Evolutionary conservation across 345 rosid genomes (phyloP), one percentile per base, ranked within the genome.

Genomic region (Eutrema yunnanense): DNA sequence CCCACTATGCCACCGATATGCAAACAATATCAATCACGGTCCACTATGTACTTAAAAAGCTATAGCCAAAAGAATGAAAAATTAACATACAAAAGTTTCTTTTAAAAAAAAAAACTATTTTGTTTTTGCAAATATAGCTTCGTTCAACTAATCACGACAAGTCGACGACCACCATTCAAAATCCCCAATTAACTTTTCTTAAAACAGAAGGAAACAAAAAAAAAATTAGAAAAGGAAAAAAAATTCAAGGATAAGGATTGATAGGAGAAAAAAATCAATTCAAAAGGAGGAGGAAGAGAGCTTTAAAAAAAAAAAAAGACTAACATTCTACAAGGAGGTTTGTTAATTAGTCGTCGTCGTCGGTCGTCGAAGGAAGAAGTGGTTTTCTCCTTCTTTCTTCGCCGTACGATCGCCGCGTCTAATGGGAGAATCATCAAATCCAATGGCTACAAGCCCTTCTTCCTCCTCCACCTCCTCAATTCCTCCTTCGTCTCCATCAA

Each of bases 281-380:
- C 26, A 55, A 47, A 27, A 55, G 74, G 74, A 63, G 69, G 47
- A 72, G 54, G 44, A 62, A 40, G 56, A 53, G 60, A 65, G 58
- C 30, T 40, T 4, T 16, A 16, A 16, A 16, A 16, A 16, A 16
- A 16, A 9, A 42, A 60, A 2, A 6, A 22, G n/a, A 19, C 11
- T 11, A 41, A 72, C 29, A 43, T 54, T 53, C 48, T 46, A 29
- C 8, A 47, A 73, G 50, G 13, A 49, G 36, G 16, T 66, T 57
- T 61, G 30, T 66, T 40, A 19, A 42, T 59, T 67, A 59, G 70
- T 44, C 74, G 56, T 51, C 69, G 69, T 62, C 75, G 69, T 59
- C 67, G 57, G 57, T 51, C 57, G 73, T 68, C 33, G 70, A 62
- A 69, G 70, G 44, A 54, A 51, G 67, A 59, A 72, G 75, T 22